Evolutionary conservation across 164 flowering plant genomes (phyloP).

Genomic region (Dillenia turbinata): DNA sequence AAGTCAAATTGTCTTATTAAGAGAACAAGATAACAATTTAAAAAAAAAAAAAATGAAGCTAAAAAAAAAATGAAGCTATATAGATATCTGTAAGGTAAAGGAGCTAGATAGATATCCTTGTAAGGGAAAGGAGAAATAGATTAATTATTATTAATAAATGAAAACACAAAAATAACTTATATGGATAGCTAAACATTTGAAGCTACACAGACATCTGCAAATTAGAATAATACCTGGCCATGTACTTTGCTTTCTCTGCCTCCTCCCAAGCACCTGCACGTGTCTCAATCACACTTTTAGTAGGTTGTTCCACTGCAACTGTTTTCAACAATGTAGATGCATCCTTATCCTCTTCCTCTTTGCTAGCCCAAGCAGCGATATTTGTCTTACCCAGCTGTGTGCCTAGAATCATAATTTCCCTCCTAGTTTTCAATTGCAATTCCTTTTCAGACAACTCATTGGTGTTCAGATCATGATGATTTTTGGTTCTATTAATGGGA

Average conservation of each 20-base stretch:
- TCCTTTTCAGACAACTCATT: slow-evolving; percentile 67
- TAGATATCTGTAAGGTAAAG: no score
- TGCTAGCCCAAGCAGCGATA: slow-evolving; percentile 94
- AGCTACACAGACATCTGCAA: background rate
- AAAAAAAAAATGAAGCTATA: no score
- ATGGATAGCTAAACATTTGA: no score
- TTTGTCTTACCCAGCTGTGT: slow-evolving; percentile 76
- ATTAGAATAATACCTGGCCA: slow-evolving; percentile 54
- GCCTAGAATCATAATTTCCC: slow-evolving; percentile 80
- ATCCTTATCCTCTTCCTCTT: slow-evolving; percentile 65
- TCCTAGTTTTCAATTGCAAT: slow-evolving; percentile 71
- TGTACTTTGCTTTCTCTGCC: slow-evolving; percentile 80
- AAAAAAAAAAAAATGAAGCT: no score
- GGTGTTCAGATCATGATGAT: slow-evolving; percentile 19
- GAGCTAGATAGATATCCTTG: no score
- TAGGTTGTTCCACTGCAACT: slow-evolving; percentile 23
- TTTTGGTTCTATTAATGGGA: slow-evolving; percentile 18
- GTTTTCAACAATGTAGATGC: slow-evolving; percentile 49
- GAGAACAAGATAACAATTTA: no score
- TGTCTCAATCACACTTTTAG: slow-evolving; percentile 52
- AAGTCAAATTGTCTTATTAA: no score
- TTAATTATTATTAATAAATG: background rate
- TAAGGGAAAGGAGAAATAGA: no score
- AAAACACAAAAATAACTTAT: slow-evolving; percentile 2
- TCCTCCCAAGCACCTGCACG: slow-evolving; percentile 95